Conservation (phyloP, 2,329 filamentous ascomycete genomes). For the Penicillium sp. region DNA sequence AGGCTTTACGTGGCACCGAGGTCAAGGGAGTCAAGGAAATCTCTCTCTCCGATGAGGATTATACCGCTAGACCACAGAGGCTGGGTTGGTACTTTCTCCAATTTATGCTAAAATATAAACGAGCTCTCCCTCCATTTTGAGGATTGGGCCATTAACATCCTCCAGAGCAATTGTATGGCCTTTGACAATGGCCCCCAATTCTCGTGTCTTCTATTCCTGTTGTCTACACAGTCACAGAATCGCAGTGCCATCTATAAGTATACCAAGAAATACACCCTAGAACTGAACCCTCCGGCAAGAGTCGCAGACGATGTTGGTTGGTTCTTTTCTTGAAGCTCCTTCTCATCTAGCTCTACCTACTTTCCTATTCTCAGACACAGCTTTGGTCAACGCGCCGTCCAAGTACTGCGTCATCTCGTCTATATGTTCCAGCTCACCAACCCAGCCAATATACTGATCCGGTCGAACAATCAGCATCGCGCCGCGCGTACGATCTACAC, state of each 20-base stretch:
- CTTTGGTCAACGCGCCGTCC: conserved; percentile 19
- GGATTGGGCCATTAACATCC: no score
- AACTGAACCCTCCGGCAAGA: neutral
- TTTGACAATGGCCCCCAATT: no score
- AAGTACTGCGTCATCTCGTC: conserved; percentile 23
- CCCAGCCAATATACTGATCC: conserved; percentile 32
- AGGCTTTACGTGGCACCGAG: no score
- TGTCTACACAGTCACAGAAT: neutral
- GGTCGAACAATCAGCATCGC: conserved; percentile 25
- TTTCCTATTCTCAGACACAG: neutral
- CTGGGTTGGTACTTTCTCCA: no score
- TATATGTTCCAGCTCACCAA: conserved; percentile 26
- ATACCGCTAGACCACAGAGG: no score
- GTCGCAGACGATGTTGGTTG: neutral
- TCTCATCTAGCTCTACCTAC: neutral
- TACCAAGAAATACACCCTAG: neutral
- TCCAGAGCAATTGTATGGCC: no score
- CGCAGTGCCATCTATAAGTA: neutral
- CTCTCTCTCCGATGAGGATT: no score
- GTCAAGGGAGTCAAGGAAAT: no score
- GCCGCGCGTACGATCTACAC: conserved; percentile 22
- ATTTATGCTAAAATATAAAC: no score
- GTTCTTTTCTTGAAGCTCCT: neutral
- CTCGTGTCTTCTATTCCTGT: no score
- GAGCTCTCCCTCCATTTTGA: no score